A percentile compares a stretch with the other conserved stretches of the same genome.
phyloP scores from a whole-genome alignment of 108 stramenopile species.

The Cyclotella sp. region DNA sequence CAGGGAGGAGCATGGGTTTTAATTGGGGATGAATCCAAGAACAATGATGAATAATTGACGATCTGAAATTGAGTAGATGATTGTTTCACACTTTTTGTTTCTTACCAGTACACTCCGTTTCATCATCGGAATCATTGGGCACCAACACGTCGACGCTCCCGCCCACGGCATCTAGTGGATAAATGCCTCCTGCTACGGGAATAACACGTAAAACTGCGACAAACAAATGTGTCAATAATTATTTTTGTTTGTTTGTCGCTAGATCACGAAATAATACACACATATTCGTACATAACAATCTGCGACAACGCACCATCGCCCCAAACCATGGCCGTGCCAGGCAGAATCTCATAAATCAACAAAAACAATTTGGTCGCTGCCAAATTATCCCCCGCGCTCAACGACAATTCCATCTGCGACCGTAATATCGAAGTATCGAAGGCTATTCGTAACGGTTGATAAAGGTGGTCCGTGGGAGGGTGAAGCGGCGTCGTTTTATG shows the following conservation, averaged over 20 bases:
- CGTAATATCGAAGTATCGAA: conserved; percentile 38
- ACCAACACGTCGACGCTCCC: conserved; percentile 26
- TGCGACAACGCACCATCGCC: conserved; percentile 19
- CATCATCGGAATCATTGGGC: conserved; percentile 16
- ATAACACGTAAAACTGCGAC: conserved; percentile 31
- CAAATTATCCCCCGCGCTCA: conserved; percentile 13
- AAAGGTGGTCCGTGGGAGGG: conserved; percentile 32
- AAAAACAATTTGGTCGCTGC: conserved; percentile 49
- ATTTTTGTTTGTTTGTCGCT: background rate
- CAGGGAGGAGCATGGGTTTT: no score
- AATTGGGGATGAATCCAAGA: no score
- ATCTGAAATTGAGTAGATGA: no score
- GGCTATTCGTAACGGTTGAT: conserved; percentile 49
- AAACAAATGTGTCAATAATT: background rate
- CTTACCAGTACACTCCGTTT: conserved; percentile 13
- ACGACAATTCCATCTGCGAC: conserved; percentile 29
- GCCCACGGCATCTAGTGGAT: conserved; percentile 41
- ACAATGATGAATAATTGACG: no score
- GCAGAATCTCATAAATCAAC: conserved; percentile 48
- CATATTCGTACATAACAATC: background rate
- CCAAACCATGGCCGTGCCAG: conserved; percentile 44
- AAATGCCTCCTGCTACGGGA: conserved; percentile 51
- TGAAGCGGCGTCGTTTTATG: conserved; percentile 12
- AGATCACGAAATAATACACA: background rate
- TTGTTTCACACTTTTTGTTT: background rate